These are phyloP conservation scores for Solanum pinnatisectum DNA, from an alignment of 257 asterid genomes.

Conservation along the genomic window DNA sequence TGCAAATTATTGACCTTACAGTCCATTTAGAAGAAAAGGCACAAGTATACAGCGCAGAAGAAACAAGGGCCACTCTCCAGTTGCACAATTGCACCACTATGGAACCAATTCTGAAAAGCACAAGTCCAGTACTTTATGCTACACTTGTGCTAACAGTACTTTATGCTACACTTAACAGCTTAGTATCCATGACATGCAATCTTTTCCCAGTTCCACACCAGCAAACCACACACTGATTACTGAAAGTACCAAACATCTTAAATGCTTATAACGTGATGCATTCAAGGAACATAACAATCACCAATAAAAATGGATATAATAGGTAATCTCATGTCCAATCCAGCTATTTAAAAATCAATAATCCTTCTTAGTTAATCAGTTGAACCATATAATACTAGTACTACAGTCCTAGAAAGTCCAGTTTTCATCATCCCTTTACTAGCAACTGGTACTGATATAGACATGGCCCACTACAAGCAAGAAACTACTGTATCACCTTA, in stretches of 20 bases:
- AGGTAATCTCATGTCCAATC: background rate
- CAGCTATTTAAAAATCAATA: background rate
- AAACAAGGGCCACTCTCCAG: background rate
- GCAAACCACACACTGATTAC: background rate
- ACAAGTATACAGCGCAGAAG: background rate
- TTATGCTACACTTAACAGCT: background rate
- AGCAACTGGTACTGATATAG: background rate
- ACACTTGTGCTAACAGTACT: background rate
- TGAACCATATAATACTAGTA: background rate
- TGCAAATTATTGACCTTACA: background rate
- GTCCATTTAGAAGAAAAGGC: background rate
- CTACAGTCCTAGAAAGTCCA: background rate
- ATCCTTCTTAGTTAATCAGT: background rate
- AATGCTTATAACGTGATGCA: background rate
- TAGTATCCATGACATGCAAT: background rate
- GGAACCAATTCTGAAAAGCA: background rate
- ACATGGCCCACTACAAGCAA: background rate
- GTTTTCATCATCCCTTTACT: background rate
- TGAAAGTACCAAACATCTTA: background rate
- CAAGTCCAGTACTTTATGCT: background rate
- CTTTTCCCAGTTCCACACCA: background rate
- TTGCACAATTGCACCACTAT: background rate
- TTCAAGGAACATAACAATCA: background rate
- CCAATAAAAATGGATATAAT: background rate
- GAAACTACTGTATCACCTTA: background rate